Evolutionary conservation across 2,329 filamentous ascomycete species (phyloP).

Genomic region (Fusarium agapanthi): DNA sequence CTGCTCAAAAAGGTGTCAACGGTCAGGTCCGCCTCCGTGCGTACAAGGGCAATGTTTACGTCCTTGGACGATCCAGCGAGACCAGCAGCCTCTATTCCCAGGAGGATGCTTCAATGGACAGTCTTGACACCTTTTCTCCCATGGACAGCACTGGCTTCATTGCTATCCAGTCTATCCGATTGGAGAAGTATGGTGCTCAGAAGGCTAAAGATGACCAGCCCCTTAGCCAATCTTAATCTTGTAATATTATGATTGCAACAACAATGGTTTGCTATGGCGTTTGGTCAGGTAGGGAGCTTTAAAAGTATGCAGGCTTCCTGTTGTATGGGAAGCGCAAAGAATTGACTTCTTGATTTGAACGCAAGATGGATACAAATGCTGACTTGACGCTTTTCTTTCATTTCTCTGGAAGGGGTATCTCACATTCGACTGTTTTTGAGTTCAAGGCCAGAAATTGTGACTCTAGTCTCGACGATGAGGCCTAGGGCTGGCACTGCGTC

Average conservation of each 20-base stretch:
- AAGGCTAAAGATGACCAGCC: slow-evolving; percentile 49
- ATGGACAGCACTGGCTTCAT: slow-evolving; percentile 77
- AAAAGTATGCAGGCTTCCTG: slow-evolving; percentile 5
- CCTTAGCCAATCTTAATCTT: slow-evolving; percentile 25
- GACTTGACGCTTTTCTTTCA: neutral
- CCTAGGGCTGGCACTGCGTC: slow-evolving; percentile 26
- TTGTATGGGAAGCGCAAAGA: neutral
- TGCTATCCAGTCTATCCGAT: slow-evolving; percentile 44
- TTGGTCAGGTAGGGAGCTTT: slow-evolving; percentile 1
- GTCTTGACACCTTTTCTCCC: slow-evolving; percentile 67
- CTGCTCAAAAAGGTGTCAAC: slow-evolving; percentile 59
- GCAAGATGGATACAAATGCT: neutral
- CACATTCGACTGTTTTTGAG: neutral
- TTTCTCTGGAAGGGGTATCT: slow-evolving; percentile 18
- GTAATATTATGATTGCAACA: slow-evolving; percentile 9
- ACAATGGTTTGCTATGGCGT: slow-evolving; percentile 23
- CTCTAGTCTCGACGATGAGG: slow-evolving; percentile 20
- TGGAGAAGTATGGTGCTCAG: slow-evolving; percentile 58
- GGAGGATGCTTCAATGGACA: slow-evolving; percentile 59
- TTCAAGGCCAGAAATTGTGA: neutral
- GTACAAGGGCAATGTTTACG: slow-evolving; percentile 61
- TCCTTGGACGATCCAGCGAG: slow-evolving; percentile 56
- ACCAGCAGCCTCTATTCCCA: slow-evolving; percentile 61
- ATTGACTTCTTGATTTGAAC: slow-evolving; percentile 10
- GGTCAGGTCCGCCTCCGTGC: slow-evolving; percentile 49